Base-by-base conservation (phyloP, 768 basidiomycete genomes). In the Mycena sanguinolenta region DNA sequence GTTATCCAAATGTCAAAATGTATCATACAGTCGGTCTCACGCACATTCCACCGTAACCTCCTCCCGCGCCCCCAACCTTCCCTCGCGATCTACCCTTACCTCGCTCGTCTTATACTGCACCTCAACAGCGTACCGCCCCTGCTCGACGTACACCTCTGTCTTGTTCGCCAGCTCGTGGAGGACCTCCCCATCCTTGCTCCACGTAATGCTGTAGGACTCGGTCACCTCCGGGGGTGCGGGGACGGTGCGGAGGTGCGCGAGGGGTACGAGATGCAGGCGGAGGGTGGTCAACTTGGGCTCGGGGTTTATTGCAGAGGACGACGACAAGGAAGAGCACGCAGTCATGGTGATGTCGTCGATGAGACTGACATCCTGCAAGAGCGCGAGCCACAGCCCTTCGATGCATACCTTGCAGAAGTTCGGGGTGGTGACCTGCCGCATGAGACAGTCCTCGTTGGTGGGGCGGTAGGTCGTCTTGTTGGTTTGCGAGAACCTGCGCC, bases 401-500 rank as follows among this genome's bases (percentile, higher is more conserved):
- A 87, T 74, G 75, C 94, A 95, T 59, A 88, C 90, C 71, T 84
- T 88, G 84, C 94, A 95, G 77, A 95, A 92, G 75, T 91, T 87
- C 63, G 92, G 90, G 0, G 86, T 84, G 32, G 86, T 89, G 49
- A 93, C 90, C 62, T 82, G 81, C 49, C 94, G 92, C 94, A 95
- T 95, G 55, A 95, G 88, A 76, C 94, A 95, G 77, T 90, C 91
- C 69, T 93, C 90, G 72, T 94, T 93, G 3, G 93, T 95, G 4
- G 94, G 94, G n/a, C 94, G 87, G 79, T 92, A 95, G 4, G 87
- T 86, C 0, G 91, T 94, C 60, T 79, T 77, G 74, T 94, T 93
- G 44, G 82, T 77, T 38, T 90, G 84, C 0, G 91, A 92, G 76
- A 86, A 94, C 23, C 92, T 93, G 70, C 23, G 7, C 8, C 39